These are phyloP conservation scores for Blastomyces silverae DNA, from an alignment of 2,329 filamentous ascomycete species.

Conservation along the genomic window DNA sequence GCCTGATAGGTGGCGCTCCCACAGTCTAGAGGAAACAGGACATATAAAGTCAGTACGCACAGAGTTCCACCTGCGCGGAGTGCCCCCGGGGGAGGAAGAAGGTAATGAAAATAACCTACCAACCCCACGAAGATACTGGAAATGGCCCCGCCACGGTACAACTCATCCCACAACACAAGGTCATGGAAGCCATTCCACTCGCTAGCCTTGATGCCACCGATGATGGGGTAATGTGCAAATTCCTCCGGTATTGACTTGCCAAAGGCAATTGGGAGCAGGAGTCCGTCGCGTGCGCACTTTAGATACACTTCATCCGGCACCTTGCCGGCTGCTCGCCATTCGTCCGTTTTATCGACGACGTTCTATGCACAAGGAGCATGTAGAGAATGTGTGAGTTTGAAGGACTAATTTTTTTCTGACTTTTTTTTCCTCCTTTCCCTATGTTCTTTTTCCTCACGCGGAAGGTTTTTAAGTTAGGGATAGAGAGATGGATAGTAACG, in stretches of 20 bases:
- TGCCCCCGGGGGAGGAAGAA: not conserved
- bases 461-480: not conserved
- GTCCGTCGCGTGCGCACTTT: slow-evolving; percentile 9
- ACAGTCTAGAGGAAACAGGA: not conserved
- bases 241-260: slow-evolving; percentile 11
- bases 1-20: slow-evolving; percentile 10
- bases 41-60: not conserved
- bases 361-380: not conserved
- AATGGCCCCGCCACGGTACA: slow-evolving; percentile 8
- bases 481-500: not conserved
- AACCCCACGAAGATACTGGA: slow-evolving; percentile 9
- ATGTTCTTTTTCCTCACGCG: not conserved
- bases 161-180: slow-evolving; percentile 12
- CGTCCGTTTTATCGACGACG: slow-evolving; percentile 7
- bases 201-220: slow-evolving; percentile 12
- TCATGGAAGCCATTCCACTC: slow-evolving; percentile 14
- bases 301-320: slow-evolving; percentile 11
- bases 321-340: slow-evolving; percentile 6
- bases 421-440: not conserved
- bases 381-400: not conserved
- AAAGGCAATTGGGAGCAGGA: slow-evolving; percentile 10
- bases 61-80: not conserved
- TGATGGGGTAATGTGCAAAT: slow-evolving; percentile 11
- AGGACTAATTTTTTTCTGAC: not conserved
- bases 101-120: slow-evolving; percentile 7